Evolutionary conservation across 2,329 filamentous ascomycete species (phyloP), one percentile per base, ranked within the genome.

Genomic region (Beauveria asiatica): DNA sequence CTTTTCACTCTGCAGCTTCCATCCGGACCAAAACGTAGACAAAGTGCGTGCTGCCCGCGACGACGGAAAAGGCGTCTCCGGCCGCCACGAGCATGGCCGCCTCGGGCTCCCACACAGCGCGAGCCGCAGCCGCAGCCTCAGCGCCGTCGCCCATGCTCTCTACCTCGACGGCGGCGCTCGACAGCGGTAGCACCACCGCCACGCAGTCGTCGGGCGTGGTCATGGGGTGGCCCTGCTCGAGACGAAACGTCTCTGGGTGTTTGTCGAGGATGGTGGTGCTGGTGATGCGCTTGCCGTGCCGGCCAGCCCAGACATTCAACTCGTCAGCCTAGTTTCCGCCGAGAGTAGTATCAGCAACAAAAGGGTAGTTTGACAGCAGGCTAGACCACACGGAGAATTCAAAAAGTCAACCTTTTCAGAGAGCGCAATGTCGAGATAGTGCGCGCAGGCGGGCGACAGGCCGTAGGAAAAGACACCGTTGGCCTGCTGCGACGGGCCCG

Each of bases 241-340:
- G 45, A 33, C 55, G 55, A 19, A 57, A 21, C 55, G 55, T 57
- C 45, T 57, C 55, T 3, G 55, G 55, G 17, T 57, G 55, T 45
- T 49, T 57, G 33, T 57, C 55, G 30, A 57, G 55, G 8, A 57
- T 49, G 19, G 55, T 57, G 42, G 55, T 57, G 55, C 55, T 57
- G 44, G 45, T 42, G 44, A 57, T 57, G 27, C 30, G 27, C 33
- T 49, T 57, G 44, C 55, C 55, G 9, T 10, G 30, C 44, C 30
- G 19, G 23, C n/a, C 41, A 3, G 55, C 55, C 55, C 55, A 57
- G 10, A 21, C 8, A 19, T 39, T 41, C 16, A 57, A 30, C 45
- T 57, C 55, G 2, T 21, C 45, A 7, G 45, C 33, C 55, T 57
- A 30, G 9, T 37, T 17, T 37, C n/a, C n/a, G n/a, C n/a, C n/a